A percentile compares a stretch with the other conserved stretches of the same genome.
These are phyloP conservation scores for Ceratobasidium papillatum DNA, from an alignment of 1,284 basidiomycete genomes.

Conservation along the genomic window DNA sequence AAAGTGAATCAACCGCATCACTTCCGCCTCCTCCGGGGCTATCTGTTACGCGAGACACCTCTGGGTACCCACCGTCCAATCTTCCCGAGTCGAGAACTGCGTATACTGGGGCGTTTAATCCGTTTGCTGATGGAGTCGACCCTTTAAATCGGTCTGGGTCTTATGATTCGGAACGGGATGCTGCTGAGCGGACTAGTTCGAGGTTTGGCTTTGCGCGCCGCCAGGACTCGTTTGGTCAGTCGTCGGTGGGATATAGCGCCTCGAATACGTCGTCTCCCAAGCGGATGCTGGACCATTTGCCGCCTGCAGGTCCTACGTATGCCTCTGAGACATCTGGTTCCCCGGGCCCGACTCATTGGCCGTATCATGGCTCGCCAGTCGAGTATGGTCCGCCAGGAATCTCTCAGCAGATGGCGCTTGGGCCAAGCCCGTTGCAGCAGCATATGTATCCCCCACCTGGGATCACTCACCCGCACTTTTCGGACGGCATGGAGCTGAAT, in stretches of 20 bases:
- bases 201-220: slow-evolving; percentile 85
- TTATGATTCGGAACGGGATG: slow-evolving; percentile 53
- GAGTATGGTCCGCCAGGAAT: slow-evolving; percentile 40
- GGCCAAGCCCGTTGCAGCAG: slow-evolving; percentile 29
- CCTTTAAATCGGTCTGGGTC: slow-evolving; percentile 23
- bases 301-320: slow-evolving; percentile 30
- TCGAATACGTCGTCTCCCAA: slow-evolving; percentile 43
- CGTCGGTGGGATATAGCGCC: slow-evolving; percentile 56
- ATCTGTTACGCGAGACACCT: slow-evolving; percentile 26
- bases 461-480: slow-evolving; percentile 23
- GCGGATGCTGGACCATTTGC: slow-evolving; percentile 33
- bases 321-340: slow-evolving; percentile 40
- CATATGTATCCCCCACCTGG: slow-evolving; percentile 39
- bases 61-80: background rate
- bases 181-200: slow-evolving; percentile 59
- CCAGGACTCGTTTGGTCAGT: slow-evolving; percentile 54
- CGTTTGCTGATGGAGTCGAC: slow-evolving; percentile 68
- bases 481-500: slow-evolving; percentile 35
- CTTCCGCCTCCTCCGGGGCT: slow-evolving; percentile 51
- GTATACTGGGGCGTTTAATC: slow-evolving; percentile 61
- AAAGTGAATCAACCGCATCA: slow-evolving; percentile 49
- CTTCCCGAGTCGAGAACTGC: slow-evolving; percentile 14
- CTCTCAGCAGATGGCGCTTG: slow-evolving; percentile 19
- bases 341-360: slow-evolving; percentile 39
- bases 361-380: slow-evolving; percentile 22